Evolutionary conservation across 805 yeast genomes (phyloP), one percentile per base, ranked within the genome.

Genomic region (Debaryomyces tyrocola): DNA sequence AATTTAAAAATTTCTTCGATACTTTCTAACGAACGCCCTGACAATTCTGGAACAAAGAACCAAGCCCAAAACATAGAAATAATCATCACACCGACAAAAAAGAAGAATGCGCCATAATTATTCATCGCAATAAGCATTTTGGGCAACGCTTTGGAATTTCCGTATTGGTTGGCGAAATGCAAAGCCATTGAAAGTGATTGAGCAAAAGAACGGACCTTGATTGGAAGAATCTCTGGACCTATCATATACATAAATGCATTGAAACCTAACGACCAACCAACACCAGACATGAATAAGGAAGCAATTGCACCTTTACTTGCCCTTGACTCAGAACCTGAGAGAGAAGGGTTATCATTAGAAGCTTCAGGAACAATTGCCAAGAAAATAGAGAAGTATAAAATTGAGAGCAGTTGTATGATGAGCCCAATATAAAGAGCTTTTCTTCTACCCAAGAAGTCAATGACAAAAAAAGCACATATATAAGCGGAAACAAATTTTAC

Each of bases 261-360:
- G 74, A 78, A 80, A 31, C 84, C 84, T 60, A 79, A 58, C 24
- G 81, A 74, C 85, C 84, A 80, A 33, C 83, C 83, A 20, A 70
- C 66, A 53, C 84, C 84, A 28, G 73, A 66, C 31, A 79, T 53
- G 53, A 66, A 79, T 20, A 80, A 54, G 40, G 78, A 70, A 1
- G 81, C 81, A 52, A 80, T 58, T 8, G 83, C 84, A 42, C 67
- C 79, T 41, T 64, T 59, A 31, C 77, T 67, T 2, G 81, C 81
- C 4, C 55, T 51, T 17, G 49, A 45, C 47, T 70, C 59, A 4
- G 73, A 56, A 0, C 64, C 48, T 1, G 70, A 58, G 50, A 73
- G 56, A 0, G 36, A 50, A 6, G 56, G 62, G 9, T 54, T 67
- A 4, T 55, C 61, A 1, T 60, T 58, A 1, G 72, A 68, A 9